A percentile compares a stretch with the other conserved stretches of the same genome.
Conservation (phyloP, 2,329 filamentous ascomycete genomes). For the Hypomyces rosellus region DNA sequence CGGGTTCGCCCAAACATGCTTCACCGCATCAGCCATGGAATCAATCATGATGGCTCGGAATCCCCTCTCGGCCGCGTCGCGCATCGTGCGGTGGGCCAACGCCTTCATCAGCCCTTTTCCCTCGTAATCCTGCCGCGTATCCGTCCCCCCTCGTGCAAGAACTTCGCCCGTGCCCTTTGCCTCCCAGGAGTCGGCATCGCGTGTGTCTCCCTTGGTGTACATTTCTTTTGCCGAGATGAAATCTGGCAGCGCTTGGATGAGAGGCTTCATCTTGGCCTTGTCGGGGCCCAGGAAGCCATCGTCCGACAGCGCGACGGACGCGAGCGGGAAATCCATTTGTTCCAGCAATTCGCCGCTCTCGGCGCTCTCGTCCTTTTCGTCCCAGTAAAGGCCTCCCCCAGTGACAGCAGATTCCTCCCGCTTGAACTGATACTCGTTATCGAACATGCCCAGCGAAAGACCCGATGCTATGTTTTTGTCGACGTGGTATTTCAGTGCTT, state of each 20-base stretch:
- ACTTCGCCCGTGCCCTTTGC: conserved; percentile 20
- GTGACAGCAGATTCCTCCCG: conserved; percentile 18
- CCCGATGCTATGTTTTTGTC: conserved; percentile 16
- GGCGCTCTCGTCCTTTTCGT: conserved; percentile 7
- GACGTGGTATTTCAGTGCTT: conserved; percentile 12
- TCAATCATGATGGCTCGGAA: conserved; percentile 23
- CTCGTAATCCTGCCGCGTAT: conserved; percentile 21
- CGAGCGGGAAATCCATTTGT: conserved; percentile 28
- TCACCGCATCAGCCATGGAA: conserved; percentile 17
- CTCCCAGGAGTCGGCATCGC: conserved; percentile 20
- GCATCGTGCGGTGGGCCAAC: conserved; percentile 20
- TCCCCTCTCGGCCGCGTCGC: conserved; percentile 14
- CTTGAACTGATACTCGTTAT: conserved; percentile 18
- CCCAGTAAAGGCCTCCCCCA: conserved; percentile 24
- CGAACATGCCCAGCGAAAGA: conserved; percentile 19
- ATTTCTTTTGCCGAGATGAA: neutral
- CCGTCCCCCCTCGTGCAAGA: conserved; percentile 20
- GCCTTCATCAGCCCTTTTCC: conserved; percentile 20
- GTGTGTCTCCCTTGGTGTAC: conserved; percentile 13
- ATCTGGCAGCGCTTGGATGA: conserved; percentile 6
- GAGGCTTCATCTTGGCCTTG: conserved; percentile 2
- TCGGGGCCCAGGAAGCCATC: conserved; percentile 18
- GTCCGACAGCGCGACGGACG: conserved; percentile 23
- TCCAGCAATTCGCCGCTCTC: conserved; percentile 18
- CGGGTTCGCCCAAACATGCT: conserved; percentile 20